Evolutionary conservation across 345 rosid genomes (phyloP).

Genomic region (Acer saccharum): DNA sequence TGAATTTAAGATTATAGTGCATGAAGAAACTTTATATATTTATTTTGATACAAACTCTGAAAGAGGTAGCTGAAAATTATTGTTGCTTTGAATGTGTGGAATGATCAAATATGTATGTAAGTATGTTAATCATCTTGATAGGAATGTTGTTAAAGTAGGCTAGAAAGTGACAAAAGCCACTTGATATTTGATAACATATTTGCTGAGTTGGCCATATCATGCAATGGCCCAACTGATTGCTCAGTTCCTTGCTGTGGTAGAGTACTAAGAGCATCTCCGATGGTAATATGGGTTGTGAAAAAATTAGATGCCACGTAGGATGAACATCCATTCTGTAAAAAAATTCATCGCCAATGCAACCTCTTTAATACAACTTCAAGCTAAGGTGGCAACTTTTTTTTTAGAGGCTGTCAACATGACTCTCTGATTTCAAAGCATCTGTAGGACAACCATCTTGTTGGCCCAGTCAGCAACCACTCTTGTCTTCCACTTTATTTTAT

Average conservation of each 20-base stretch:
- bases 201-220: slow-evolving; percentile 55
- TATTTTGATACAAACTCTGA: slow-evolving; percentile 3
- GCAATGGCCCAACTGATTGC: slow-evolving; percentile 45
- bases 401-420: no score
- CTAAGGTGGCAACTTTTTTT: no score
- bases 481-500: no score
- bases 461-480: no score
- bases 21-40: not conserved
- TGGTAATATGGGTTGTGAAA: no score
- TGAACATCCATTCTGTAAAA: no score
- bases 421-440: no score
- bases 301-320: no score
- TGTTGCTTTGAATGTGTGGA: slow-evolving; percentile 29
- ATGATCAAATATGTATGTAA: slow-evolving; percentile 24
- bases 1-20: not conserved
- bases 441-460: no score
- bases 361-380: no score
- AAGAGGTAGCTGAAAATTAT: slow-evolving; percentile 7
- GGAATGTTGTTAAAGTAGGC: slow-evolving; percentile 34
- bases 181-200: slow-evolving; percentile 33
- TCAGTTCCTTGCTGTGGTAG: slow-evolving; percentile 33
- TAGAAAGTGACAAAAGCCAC: slow-evolving; percentile 50
- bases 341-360: no score
- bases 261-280: not conserved
- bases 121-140: slow-evolving; percentile 28